Base-by-base conservation (phyloP, 768 basidiomycete genomes). In the Candolleomyces aberdarensis region DNA sequence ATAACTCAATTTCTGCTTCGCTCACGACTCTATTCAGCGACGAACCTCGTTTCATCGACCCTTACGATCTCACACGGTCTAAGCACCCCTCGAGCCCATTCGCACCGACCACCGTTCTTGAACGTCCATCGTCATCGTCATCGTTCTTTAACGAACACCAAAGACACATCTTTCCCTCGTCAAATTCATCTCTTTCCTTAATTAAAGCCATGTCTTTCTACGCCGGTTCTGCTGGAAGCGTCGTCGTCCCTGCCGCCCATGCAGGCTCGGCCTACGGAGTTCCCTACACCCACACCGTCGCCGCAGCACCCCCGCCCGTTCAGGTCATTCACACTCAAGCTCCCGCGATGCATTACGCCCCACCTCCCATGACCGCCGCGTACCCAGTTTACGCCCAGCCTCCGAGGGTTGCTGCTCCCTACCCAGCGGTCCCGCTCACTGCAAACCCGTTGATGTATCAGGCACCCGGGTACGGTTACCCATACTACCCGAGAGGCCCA, bases 171-270 rank as follows among this genome's bases (percentile, higher is more conserved):
- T 46, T 13, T 17, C 44, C 14, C 44, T 46, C 44, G 48, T 17
- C n/a, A 19, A 10, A 19, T 22, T 58, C 26, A 17, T 13, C 47
- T n/a, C 26, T 36, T 11, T 39, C 29, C 39, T n/a, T n/a, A 44
- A 57, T 9, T 36, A 59, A 59, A 54, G 26, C 10, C 29, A 61
- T 61, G 60, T 61, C 60, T 44, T 61, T 61, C 60, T 61, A 61
- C 60, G 60, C 60, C 20, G 60, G 60, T 48, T 61, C 60, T n/a
- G 60, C 60, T 40, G 60, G 60, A 11, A 61, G 60, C 60, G 60
- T 61, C 40, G 60, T 61, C 60, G 48, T 61, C 47, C 53, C 59
- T 32, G 36, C 50, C 20, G 52, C 52, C 10, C 4, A 41, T 31
- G 20, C 13, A 11, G 49, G 49, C 39, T 52, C 44, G 4, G 46